These are phyloP conservation scores for Cinnamomum micranthum DNA, from an alignment of 164 flowering plant species.

Conservation along the genomic window DNA sequence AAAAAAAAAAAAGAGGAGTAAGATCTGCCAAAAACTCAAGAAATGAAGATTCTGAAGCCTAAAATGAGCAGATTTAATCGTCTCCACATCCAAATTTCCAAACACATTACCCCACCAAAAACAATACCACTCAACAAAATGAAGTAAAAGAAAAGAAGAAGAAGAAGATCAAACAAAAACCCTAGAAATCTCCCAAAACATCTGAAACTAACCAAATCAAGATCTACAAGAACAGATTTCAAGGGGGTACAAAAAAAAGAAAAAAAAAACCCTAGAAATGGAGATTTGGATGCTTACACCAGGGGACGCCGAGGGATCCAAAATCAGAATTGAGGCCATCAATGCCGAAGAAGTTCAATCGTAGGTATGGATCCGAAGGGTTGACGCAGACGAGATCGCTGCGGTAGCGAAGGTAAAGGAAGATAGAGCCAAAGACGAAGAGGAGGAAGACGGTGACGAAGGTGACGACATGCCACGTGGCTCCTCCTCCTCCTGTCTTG, in stretches of 20 bases:
- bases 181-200: no score
- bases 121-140: no score
- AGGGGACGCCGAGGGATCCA: constrained; percentile 90
- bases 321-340: constrained; percentile 83
- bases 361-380: constrained; percentile 38
- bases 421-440: constrained; percentile 28
- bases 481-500: constrained; percentile 29
- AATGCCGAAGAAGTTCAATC: constrained; percentile 47
- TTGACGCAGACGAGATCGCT: constrained; percentile 45
- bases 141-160: no score
- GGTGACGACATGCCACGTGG: constrained; percentile 34
- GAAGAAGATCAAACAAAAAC: no score
- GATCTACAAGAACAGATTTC: neutral
- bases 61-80: no score
- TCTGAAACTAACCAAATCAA: no score
- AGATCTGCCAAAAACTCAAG: no score
- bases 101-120: no score
- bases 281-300: constrained; percentile 61
- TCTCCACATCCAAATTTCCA: no score
- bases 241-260: neutral
- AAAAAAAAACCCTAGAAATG: neutral
- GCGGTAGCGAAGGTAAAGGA: constrained; percentile 28
- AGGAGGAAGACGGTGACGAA: constrained; percentile 21
- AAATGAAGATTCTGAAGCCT: no score
- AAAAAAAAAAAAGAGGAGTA: no score